Conservation (phyloP, 306 rosid genomes). For the Vigna trinervia region DNA sequence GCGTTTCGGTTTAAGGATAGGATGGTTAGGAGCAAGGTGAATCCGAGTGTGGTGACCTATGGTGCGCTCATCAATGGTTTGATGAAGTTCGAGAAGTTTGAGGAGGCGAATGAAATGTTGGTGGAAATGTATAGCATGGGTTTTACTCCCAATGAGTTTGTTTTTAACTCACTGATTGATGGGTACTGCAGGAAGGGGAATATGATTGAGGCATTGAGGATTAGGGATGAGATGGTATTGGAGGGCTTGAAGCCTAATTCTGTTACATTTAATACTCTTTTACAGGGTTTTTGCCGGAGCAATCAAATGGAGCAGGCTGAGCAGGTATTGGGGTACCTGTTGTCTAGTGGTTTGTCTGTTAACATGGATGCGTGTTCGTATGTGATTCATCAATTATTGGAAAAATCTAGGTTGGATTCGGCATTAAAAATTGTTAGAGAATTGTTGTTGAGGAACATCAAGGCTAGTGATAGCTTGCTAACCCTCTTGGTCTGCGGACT, state of each 20-base stretch:
- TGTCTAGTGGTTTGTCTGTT: constrained; percentile 50
- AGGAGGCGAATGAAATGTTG: constrained; percentile 56
- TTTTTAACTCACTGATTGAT: constrained; percentile 65
- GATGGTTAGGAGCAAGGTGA: constrained; percentile 59
- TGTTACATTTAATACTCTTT: constrained; percentile 65
- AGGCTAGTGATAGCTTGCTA: constrained; percentile 64
- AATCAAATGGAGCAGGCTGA: constrained; percentile 61
- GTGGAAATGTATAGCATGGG: constrained; percentile 64
- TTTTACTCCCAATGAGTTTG: constrained; percentile 62
- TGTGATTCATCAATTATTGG: constrained; percentile 60
- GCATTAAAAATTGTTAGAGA: constrained; percentile 54
- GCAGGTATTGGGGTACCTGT: constrained; percentile 50
- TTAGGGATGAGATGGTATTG: constrained; percentile 65
- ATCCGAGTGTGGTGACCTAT: constrained; percentile 62
- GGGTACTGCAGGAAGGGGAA: constrained; percentile 69
- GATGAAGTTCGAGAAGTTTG: constrained; percentile 59
- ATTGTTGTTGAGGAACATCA: constrained; percentile 59
- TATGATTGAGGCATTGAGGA: constrained; percentile 63
- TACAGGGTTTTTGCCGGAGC: constrained; percentile 65
- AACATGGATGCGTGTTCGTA: constrained; percentile 59
- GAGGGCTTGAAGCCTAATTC: constrained; percentile 66
- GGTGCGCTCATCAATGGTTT: constrained; percentile 70
- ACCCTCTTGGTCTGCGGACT: constrained; percentile 68
- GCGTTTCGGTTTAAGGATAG: constrained; percentile 60
- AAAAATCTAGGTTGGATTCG: constrained; percentile 53